A percentile compares a stretch with the other conserved stretches of the same genome.
These are phyloP conservation scores for Fallopia convolvulus DNA, from an alignment of 148 eudicot genomes.

Conservation along the genomic window DNA sequence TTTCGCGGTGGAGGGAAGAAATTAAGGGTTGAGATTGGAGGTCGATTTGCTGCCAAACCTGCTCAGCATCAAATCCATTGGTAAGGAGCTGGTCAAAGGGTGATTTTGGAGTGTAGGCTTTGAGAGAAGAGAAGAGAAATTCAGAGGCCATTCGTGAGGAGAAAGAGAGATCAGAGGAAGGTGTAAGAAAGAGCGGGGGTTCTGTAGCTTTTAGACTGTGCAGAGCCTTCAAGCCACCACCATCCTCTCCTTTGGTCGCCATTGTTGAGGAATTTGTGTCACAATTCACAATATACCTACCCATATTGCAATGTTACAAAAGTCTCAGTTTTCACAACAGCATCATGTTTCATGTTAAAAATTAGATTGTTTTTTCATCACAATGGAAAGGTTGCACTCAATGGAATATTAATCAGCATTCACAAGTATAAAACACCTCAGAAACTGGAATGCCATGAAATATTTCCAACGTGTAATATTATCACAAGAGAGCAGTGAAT, in stretches of 20 bases:
- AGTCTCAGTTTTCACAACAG: no score
- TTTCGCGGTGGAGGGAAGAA: slow-evolving; percentile 38
- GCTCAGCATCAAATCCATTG: slow-evolving; percentile 82
- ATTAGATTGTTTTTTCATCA: no score
- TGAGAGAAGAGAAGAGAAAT: slow-evolving; percentile 41
- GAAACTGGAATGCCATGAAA: no score
- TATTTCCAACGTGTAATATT: no score
- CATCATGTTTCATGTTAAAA: no score
- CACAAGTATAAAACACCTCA: no score
- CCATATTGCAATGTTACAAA: no score
- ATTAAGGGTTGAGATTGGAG: slow-evolving; percentile 64
- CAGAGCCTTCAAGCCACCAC: slow-evolving; percentile 29
- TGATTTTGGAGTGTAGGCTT: slow-evolving; percentile 54
- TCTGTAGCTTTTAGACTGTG: slow-evolving; percentile 49
- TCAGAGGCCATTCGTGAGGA: slow-evolving; percentile 49
- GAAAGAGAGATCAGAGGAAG: slow-evolving; percentile 41
- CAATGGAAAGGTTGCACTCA: no score
- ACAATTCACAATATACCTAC: no score
- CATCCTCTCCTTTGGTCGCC: neutral
- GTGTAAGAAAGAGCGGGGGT: slow-evolving; percentile 55
- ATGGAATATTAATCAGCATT: no score
- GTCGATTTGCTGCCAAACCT: slow-evolving; percentile 92
- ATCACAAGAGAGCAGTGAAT: no score
- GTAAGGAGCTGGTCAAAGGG: slow-evolving; percentile 47
- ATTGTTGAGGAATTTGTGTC: no score